Base-by-base conservation (phyloP, 805 yeast species). In the Hanseniaspora meyeri region DNA sequence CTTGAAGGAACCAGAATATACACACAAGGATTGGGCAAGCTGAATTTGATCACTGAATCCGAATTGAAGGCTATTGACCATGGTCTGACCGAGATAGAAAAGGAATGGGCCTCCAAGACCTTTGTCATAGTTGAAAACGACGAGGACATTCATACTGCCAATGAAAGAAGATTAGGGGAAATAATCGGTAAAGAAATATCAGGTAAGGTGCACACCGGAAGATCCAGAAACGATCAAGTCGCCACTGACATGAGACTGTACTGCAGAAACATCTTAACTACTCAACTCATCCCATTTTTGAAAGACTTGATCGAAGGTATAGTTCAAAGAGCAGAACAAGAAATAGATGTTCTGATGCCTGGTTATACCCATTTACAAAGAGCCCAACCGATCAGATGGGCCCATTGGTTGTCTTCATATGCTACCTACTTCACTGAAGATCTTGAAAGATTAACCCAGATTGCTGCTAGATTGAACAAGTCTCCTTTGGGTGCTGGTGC, bases 351-450 rank as follows among this genome's bases (percentile, higher is more conserved):
- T 19, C 77, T 93, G 66, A 93, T 93, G 97, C 99, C 99, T 11
- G 99, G 99, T 46, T 93, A 93, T 74, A 93, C 99, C 14, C 99
- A 93, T 73, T 75, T 93, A 68, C 98, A 93, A 76, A 85, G 96
- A 69, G 97, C 97, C 1, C 99, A 90, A 72, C 99, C 99, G n/a
- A 93, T 93, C 66, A 81, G 99, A 73, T 93, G 99, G 99, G 77
- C 97, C 1, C 99, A 93, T 69, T 91, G 97, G 96, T 76, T 93
- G 62, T 81, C 91, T 62, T 82, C 88, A 68, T 91, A 93, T 66
- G 97, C 96, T 40, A 91, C 98, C 1, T 93, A 90, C 68, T 84
- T 93, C 70, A 80, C 90, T 10, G 89, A 89, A 66, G 99, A 93
- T 68, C 82, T 85, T 72, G 81, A 86, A 68, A 80, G 98, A 68